phyloP scores from a whole-genome alignment of 106 monocot species.

The Dendrobium chrysotoxum region DNA sequence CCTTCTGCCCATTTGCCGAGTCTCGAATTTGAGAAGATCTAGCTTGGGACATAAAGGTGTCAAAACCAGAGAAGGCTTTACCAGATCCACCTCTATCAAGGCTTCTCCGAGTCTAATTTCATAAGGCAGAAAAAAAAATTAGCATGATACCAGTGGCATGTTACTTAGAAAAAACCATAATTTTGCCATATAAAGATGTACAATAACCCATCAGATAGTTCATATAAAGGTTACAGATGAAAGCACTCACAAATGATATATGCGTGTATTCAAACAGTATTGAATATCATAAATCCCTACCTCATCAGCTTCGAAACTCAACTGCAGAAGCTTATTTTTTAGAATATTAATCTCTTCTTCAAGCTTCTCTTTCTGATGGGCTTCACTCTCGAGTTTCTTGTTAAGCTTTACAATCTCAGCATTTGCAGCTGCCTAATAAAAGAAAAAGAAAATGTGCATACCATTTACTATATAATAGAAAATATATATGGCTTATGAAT shows the following conservation, averaged over 20 bases:
- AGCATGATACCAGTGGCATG: not conserved
- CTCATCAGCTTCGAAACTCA: slow-evolving; percentile 96
- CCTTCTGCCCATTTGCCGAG: slow-evolving; percentile 71
- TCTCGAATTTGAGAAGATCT: slow-evolving; percentile 55
- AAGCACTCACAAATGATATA: not conserved
- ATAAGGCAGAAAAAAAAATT: slow-evolving; percentile 3
- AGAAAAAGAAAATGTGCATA: not conserved
- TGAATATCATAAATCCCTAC: slow-evolving; percentile 20
- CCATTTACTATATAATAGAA: not conserved
- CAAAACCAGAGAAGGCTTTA: slow-evolving; percentile 67
- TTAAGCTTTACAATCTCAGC: slow-evolving; percentile 61
- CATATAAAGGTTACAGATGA: not conserved
- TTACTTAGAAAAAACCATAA: slow-evolving; percentile 9
- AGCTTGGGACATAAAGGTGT: slow-evolving; percentile 75
- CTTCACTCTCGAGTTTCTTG: slow-evolving; percentile 82
- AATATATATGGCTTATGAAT: not conserved
- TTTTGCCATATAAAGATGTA: not conserved
- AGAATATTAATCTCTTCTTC: slow-evolving; percentile 84
- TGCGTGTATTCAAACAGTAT: not conserved
- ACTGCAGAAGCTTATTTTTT: slow-evolving; percentile 70
- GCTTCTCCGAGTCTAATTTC: slow-evolving; percentile 70
- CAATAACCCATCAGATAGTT: not conserved
- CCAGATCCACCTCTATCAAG: slow-evolving; percentile 80
- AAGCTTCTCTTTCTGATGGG: slow-evolving; percentile 78
- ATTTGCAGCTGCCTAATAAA: slow-evolving; percentile 55